Base-by-base conservation (phyloP, 805 yeast species). In the Wickerhamiella brachini region DNA sequence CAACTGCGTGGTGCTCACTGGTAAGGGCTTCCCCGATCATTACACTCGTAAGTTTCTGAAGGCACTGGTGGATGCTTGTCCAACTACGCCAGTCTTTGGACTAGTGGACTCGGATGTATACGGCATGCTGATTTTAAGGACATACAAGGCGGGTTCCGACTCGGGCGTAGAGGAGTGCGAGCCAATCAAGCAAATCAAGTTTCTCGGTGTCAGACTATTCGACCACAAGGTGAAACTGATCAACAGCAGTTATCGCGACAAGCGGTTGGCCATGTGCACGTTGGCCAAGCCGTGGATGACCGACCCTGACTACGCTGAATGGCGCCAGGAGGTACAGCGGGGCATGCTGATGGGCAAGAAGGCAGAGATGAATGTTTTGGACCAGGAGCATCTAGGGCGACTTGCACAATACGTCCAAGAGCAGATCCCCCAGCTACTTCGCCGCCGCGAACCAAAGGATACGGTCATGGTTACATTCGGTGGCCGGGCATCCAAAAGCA, bases 1-100 rank as follows among this genome's bases (percentile, higher is more conserved):
- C 9, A 54, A 58, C 20, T 59, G 59, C 12, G 53, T 74, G 10
- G 37, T 77, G 0, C 56, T 80, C 4, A 80, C 85, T 0, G 86
- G 84, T 0, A 78, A 76, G 59, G 88, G 88, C 4, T 80, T 70
- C 57, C 86, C 88, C 0, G 88, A 82, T 60, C 58, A 68, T 12
- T 62, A 74, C 5, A 80, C 86, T 0, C 67, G 71, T 47, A 55
- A 59, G 22, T 72, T 80, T 51, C 55, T 78, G 8, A 45, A 54
- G 5, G 54, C 56, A 1, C 48, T 75, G 12, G 50, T 63, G 12
- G 48, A 54, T 3, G 53, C 58, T 18, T 53, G 63, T n/a, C 68
- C 71, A 0, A 47, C 56, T 0, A 59, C 70, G 1, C 76, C 76
- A 0, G 59, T 78, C 0, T 59, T 62, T 20, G 79, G 75, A 0